Base-by-base conservation (phyloP, 2,329 filamentous ascomycete genomes). In the Fusarium sp. region DNA sequence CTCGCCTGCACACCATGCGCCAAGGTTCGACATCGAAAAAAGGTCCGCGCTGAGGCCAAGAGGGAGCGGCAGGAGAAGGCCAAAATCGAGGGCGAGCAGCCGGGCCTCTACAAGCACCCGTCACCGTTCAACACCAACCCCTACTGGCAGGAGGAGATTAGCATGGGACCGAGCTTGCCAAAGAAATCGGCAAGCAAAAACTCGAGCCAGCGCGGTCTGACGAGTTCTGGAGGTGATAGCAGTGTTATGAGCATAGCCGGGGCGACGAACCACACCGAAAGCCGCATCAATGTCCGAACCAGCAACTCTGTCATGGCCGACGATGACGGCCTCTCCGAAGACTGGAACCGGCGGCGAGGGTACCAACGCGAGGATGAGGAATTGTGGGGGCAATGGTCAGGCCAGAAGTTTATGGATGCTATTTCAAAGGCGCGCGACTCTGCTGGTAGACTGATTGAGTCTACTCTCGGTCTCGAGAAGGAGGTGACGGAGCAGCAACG, bases 341-440 rank as follows among this genome's bases (percentile, higher is more conserved):
- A 90, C 50, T 94, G 92, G 92, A 95, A 96, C 76, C 86, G 86
- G 73, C 90, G 78, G 18, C 77, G 90, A 79, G 88, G 92, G 66
- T 95, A 97, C 78, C 93, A 97, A 79, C 87, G 94, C 57, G 93
- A 96, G 78, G 94, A 97, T 71, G 95, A 98, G 80, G 90, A 93
- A 70, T 85, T 97, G 7, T 97, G 94, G 93, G 94, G 94, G 16
- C 80, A 88, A 68, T 89, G 91, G 73, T 74, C 79, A 61, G 84
- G 88, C 48, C 87, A 90, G 73, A 85, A 87, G 75, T 72, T 89
- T 59, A 87, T 86, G 81, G 86, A 88, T 70, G 87, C 85, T 68
- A 85, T 89, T 71, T 87, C 86, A 72, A 88, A 90, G 75, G 89
- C 89, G 11, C 83, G 87, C 27, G 84, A 81, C 73, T 88, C 83